A percentile compares a stretch with the other conserved stretches of the same genome.
Conservation (phyloP, 228 moss, liverwort and hornwort genomes). For the Sphagnum magellanicum region DNA sequence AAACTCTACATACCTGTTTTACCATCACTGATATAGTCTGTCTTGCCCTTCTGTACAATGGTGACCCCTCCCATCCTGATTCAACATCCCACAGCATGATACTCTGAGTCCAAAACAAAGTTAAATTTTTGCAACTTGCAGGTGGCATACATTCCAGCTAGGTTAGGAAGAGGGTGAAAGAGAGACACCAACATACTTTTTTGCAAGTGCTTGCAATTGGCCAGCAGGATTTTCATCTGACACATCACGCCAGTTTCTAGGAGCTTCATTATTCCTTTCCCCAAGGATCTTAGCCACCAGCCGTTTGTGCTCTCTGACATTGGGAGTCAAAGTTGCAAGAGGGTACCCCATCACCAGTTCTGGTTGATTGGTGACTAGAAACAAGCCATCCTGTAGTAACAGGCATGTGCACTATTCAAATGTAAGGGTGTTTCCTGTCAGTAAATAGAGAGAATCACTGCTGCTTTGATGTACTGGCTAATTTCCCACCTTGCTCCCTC, state of each 20-base stretch:
- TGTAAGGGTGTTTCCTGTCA: too few relatives aligned
- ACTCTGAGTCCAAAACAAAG: too few relatives aligned
- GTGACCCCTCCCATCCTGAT: constrained; percentile 93
- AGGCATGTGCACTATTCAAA: too few relatives aligned
- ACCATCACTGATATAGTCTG: constrained; percentile 89
- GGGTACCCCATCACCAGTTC: constrained; percentile 69
- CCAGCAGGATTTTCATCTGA: constrained; percentile 49
- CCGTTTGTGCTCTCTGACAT: constrained; percentile 84
- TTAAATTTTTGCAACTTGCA: neutral
- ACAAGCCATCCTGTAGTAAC: constrained; percentile 72
- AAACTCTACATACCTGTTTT: constrained; percentile 39
- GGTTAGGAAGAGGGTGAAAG: neutral
- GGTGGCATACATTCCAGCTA: neutral
- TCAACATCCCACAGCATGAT: neutral
- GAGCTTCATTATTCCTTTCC: constrained; percentile 16
- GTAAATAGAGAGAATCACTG: too few relatives aligned
- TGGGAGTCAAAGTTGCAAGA: constrained; percentile 80
- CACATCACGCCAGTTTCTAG: constrained; percentile 28
- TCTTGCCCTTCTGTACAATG: constrained; percentile 87
- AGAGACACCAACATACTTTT: constrained; percentile 36
- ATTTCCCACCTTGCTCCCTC: neutral
- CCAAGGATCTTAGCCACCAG: constrained; percentile 67
- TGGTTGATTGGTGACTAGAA: constrained; percentile 72
- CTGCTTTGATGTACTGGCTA: neutral
- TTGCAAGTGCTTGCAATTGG: constrained; percentile 65